phyloP scores from a whole-genome alignment of 208 protist species.

The Trichomonas vaginalis region DNA sequence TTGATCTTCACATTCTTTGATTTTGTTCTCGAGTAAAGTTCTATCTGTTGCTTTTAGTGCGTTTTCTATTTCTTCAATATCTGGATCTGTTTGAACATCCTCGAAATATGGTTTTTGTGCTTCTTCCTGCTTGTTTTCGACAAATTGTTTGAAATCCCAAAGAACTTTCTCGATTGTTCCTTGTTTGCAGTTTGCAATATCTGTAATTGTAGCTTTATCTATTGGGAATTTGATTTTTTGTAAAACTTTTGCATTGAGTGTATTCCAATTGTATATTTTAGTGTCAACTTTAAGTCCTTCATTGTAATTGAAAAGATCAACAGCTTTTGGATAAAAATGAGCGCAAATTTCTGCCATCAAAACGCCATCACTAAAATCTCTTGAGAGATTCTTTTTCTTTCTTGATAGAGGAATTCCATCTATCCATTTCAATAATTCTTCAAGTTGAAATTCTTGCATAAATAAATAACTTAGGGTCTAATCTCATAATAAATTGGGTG shows the following conservation, averaged over 20 bases:
- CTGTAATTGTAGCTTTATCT: conserved; percentile 59
- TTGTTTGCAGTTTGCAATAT: conserved; percentile 60
- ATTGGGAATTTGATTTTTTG: conserved; percentile 70
- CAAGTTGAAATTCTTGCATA: no score
- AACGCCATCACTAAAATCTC: conserved; percentile 86
- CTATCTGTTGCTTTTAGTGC: neutral
- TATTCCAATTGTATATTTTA: conserved; percentile 87
- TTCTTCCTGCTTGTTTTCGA: neutral
- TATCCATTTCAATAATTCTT: conserved; percentile 83
- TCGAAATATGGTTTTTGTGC: neutral
- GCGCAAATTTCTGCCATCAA: conserved; percentile 78
- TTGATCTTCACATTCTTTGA: neutral
- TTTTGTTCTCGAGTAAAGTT: neutral
- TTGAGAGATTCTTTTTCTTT: conserved; percentile 78
- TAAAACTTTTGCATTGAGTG: conserved; percentile 71
- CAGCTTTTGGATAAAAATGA: conserved; percentile 78
- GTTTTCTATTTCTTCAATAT: neutral
- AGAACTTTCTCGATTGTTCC: conserved; percentile 72
- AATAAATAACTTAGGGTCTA: no score
- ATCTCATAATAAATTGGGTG: no score
- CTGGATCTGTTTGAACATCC: neutral
- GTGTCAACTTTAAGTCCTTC: conserved; percentile 58
- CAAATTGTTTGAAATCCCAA: conserved; percentile 45
- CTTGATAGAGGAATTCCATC: conserved; percentile 79
- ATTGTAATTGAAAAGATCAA: conserved; percentile 93